phyloP scores from a whole-genome alignment of 2,329 filamentous ascomycete species.

The Arthrobotrys iridis region DNA sequence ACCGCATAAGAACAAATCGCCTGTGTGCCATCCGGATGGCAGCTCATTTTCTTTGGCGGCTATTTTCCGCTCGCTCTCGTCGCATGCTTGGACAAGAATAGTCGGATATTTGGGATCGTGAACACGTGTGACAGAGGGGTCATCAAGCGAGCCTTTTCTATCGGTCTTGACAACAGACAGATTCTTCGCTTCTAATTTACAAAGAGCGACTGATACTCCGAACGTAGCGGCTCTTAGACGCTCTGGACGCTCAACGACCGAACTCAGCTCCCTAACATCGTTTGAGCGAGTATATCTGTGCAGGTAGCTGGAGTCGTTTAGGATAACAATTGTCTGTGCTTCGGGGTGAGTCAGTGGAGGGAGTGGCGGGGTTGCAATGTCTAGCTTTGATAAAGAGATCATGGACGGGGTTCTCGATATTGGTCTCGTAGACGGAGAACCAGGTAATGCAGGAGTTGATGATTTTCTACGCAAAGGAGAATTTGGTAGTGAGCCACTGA shows the following conservation, averaged over 20 bases:
- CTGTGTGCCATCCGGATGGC: constrained; percentile 77
- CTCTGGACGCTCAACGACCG: constrained; percentile 93
- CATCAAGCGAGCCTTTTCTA: constrained; percentile 75
- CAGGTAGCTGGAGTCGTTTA: constrained; percentile 94
- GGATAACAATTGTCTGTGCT: constrained; percentile 76
- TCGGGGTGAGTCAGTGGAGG: constrained; percentile 55
- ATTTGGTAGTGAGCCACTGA: constrained; percentile 40
- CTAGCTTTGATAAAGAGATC: constrained; percentile 59
- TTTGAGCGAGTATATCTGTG: constrained; percentile 88
- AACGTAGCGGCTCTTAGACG: constrained; percentile 83
- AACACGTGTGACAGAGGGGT: constrained; percentile 84
- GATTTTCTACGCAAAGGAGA: constrained; percentile 43
- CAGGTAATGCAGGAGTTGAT: constrained; percentile 33
- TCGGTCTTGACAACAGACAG: constrained; percentile 77
- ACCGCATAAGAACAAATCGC: constrained; percentile 87
- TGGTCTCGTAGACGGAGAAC: constrained; percentile 36
- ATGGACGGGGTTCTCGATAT: constrained; percentile 55
- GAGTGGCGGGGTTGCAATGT: constrained; percentile 59
- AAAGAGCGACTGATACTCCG: constrained; percentile 86
- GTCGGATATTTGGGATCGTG: constrained; percentile 72
- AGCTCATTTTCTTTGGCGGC: constrained; percentile 65
- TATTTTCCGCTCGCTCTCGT: constrained; percentile 79
- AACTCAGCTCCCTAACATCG: constrained; percentile 76
- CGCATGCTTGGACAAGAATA: constrained; percentile 78
- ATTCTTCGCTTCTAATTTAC: constrained; percentile 75